Percentiles rank a stretch among this genome's conserved stretches.
These are phyloP conservation scores for Tulasnella sp. DNA, from an alignment of 768 basidiomycete species.

Conservation along the genomic window DNA sequence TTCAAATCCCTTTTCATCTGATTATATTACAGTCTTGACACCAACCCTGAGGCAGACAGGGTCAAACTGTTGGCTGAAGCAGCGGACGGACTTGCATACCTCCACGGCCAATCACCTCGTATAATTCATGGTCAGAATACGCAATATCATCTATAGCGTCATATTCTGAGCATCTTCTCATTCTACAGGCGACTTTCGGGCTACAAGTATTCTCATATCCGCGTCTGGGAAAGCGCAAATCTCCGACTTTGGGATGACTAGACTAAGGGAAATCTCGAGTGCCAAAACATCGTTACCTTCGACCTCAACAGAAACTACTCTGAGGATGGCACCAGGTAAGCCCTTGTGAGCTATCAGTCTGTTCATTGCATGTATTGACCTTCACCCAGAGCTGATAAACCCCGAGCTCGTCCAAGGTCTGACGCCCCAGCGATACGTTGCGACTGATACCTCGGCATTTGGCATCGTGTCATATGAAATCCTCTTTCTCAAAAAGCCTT, in stretches of 20 bases:
- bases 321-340: constrained; percentile 22
- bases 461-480: constrained; percentile 38
- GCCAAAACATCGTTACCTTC: constrained; percentile 1
- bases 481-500: constrained; percentile 33
- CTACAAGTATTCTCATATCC: constrained; percentile 33
- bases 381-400: constrained; percentile 29
- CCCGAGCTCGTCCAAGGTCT: constrained; percentile 16
- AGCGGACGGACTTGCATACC: constrained; percentile 13
- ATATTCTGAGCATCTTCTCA: neutral
- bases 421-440: no score
- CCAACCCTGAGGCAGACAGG: constrained; percentile 8
- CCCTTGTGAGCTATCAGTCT: no score
- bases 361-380: neutral
- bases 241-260: constrained; percentile 36
- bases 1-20: constrained; percentile 27
- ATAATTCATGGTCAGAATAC: constrained; percentile 16
- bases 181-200: constrained; percentile 24
- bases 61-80: constrained; percentile 6
- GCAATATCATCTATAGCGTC: constrained; percentile 10
- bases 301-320: constrained; percentile 21
- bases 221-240: constrained; percentile 30
- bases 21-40: constrained; percentile 23
- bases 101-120: constrained; percentile 6
- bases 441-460: constrained; percentile 38
- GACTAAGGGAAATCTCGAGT: constrained; percentile 6